Percentiles rank a stretch among this genome's conserved stretches.
Evolutionary conservation across 306 rosid genomes (phyloP).

Genomic region (Carpinus viminea): DNA sequence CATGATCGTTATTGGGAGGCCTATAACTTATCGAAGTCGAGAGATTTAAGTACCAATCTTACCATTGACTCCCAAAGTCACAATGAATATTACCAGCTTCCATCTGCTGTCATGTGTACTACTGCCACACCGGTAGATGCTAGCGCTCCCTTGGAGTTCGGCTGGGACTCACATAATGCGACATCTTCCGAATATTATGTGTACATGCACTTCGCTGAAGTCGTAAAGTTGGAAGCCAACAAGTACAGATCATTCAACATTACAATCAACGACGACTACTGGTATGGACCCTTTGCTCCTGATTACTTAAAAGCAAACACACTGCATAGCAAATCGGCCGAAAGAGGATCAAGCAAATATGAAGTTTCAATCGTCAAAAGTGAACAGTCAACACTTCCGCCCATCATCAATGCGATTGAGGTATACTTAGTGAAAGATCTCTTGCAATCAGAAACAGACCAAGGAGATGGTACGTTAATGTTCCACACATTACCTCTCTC

Average conservation of each 20-base stretch:
- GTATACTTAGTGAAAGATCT: conserved; percentile 26
- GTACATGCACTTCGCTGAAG: conserved; percentile 63
- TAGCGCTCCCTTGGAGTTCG: background rate
- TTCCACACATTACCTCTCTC: no score
- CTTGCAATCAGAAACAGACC: conserved; percentile 34
- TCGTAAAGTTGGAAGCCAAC: conserved; percentile 25
- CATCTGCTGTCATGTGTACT: conserved; percentile 43
- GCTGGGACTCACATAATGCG: background rate
- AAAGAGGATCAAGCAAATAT: conserved; percentile 1
- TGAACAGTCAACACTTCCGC: conserved; percentile 51
- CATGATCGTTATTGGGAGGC: conserved; percentile 53
- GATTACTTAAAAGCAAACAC: conserved; percentile 20
- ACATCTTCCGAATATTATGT: conserved; percentile 11
- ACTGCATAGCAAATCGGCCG: background rate
- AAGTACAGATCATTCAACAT: conserved; percentile 45
- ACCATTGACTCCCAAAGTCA: background rate
- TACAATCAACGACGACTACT: conserved; percentile 30
- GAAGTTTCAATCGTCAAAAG: conserved; percentile 24
- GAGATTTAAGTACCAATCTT: conserved; percentile 6
- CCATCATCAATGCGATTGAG: conserved; percentile 61
- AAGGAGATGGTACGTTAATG: conserved; percentile 46
- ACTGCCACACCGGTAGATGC: conserved; percentile 15
- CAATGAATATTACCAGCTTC: background rate
- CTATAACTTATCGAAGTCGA: background rate
- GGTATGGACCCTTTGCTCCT: conserved; percentile 27